A percentile compares a stretch with the other conserved stretches of the same genome.
Evolutionary conservation across 345 rosid species (phyloP).

Genomic region (Citrus maxima): DNA sequence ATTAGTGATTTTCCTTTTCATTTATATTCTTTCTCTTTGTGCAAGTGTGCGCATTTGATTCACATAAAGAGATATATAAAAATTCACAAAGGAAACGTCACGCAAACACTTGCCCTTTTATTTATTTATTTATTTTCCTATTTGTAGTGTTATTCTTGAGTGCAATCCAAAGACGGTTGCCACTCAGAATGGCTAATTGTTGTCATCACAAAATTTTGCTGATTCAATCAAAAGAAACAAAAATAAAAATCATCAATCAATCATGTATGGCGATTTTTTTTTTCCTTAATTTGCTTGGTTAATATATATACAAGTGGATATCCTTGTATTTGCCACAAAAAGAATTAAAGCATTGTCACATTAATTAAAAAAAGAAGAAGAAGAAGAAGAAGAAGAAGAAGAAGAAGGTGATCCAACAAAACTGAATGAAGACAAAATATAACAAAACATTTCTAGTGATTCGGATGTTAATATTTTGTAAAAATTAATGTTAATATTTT

Average conservation of each 20-base stretch:
- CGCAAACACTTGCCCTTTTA: constrained; percentile 30
- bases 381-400: too few relatives aligned
- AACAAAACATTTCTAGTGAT: too few relatives aligned
- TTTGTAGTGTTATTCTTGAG: constrained; percentile 25
- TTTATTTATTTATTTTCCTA: neutral
- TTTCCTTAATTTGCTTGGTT: neutral
- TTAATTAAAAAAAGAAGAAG: too few relatives aligned
- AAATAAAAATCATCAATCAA: neutral
- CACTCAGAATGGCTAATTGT: constrained; percentile 40
- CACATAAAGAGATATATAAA: constrained; percentile 1
- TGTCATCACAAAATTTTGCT: constrained; percentile 17
- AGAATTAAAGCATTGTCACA: neutral
- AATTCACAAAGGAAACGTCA: constrained; percentile 32
- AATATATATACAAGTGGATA: too few relatives aligned
- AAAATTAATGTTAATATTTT: too few relatives aligned
- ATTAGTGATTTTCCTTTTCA: constrained; percentile 37
- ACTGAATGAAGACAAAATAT: neutral
- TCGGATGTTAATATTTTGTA: too few relatives aligned
- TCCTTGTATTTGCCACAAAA: neutral
- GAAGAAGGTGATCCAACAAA: neutral
- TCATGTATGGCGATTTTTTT: neutral
- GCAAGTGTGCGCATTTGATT: neutral
- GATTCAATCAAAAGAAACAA: neutral
- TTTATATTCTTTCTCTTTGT: constrained; percentile 20
- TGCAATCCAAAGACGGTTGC: constrained; percentile 41